Percentiles rank a stretch among this genome's conserved stretches.
Evolutionary conservation across 2,329 filamentous ascomycete genomes (phyloP).

Genomic region (Diaporthe vaccinii): DNA sequence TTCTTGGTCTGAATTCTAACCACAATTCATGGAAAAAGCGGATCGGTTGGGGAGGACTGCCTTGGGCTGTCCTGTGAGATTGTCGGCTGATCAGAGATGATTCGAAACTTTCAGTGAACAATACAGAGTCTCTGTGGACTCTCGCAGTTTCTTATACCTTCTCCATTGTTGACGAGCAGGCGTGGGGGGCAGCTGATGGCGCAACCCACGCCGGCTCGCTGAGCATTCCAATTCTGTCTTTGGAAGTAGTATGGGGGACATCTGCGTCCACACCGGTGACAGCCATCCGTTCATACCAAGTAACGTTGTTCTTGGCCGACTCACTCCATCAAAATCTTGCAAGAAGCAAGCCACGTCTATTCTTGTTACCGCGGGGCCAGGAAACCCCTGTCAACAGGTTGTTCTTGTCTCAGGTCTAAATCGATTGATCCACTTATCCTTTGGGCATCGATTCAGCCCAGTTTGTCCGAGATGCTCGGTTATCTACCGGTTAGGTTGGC

Average conservation of each 20-base stretch:
- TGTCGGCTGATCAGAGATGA: neutral
- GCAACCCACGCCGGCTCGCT: neutral
- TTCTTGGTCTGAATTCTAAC: neutral
- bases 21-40: neutral
- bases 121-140: neutral
- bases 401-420: neutral
- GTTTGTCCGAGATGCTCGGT: neutral
- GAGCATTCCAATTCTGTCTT: neutral
- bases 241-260: neutral
- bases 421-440: no score
- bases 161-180: neutral
- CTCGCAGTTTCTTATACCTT: neutral
- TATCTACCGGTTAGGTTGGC: neutral
- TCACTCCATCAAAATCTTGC: neutral
- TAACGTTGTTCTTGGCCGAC: neutral
- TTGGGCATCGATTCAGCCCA: neutral
- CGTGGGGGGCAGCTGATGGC: no score
- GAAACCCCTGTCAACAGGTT: neutral
- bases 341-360: neutral
- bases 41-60: neutral
- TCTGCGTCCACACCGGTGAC: neutral
- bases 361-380: neutral
- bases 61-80: neutral
- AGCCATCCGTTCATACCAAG: neutral
- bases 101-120: no score